Percentiles rank a stretch among this genome's conserved stretches.
Conservation (phyloP, 2,329 filamentous ascomycete genomes). For the Fusarium dlaminii region DNA sequence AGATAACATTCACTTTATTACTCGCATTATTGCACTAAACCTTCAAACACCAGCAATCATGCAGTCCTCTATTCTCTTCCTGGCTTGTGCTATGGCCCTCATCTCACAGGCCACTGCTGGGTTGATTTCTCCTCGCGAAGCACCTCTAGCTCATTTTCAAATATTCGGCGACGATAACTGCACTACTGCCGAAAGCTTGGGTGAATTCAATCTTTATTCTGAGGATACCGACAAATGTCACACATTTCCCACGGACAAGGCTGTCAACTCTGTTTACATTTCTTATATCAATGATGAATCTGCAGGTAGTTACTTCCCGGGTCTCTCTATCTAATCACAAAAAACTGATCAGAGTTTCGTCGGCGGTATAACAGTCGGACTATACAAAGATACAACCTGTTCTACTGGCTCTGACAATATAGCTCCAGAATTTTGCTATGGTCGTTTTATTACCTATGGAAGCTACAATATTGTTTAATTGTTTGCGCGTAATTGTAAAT, state of each 20-base stretch:
- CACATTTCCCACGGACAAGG: background rate
- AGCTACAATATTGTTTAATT: background rate
- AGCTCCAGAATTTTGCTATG: background rate
- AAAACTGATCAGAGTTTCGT: background rate
- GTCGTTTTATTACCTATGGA: background rate
- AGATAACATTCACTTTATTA: rapidly evolving
- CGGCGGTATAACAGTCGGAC: background rate
- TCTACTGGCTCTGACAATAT: background rate
- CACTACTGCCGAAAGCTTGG: background rate
- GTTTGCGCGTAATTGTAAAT: background rate
- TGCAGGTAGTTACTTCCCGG: background rate
- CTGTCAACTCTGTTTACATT: background rate
- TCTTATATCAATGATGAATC: background rate
- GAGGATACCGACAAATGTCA: background rate
- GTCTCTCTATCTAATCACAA: rapidly evolving
- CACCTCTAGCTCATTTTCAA: background rate
- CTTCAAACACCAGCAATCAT: background rate
- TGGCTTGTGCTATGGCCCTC: background rate
- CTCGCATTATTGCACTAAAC: background rate
- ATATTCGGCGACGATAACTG: background rate
- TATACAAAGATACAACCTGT: background rate
- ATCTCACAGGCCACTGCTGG: background rate
- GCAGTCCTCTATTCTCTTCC: background rate
- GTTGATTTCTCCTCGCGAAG: background rate
- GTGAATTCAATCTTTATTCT: background rate